These are phyloP conservation scores for Juglanconis oblonga DNA, from an alignment of 2,329 filamentous ascomycete species.

Conservation along the genomic window DNA sequence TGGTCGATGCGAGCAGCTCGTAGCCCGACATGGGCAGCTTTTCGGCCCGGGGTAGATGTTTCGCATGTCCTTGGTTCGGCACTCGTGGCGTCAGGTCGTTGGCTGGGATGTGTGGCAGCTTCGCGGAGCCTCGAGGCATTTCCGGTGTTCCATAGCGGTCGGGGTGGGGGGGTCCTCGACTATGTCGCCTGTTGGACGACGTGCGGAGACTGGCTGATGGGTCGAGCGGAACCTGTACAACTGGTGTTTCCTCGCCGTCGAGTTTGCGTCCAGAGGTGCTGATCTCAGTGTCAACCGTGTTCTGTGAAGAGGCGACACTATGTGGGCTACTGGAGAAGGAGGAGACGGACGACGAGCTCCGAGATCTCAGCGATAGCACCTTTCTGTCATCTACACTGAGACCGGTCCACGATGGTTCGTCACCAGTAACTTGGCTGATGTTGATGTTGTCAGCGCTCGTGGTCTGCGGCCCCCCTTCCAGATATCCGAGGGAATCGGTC, in stretches of 20 bases:
- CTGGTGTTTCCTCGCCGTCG: conserved; percentile 26
- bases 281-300: conserved; percentile 40
- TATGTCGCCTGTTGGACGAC: conserved; percentile 17
- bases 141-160: conserved; percentile 38
- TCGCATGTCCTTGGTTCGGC: conserved; percentile 30
- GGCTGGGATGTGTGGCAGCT: conserved; percentile 34
- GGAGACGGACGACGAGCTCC: conserved; percentile 34
- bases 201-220: not conserved
- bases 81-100: conserved; percentile 35
- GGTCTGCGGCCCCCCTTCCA: conserved; percentile 57
- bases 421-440: conserved; percentile 28
- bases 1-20: conserved; percentile 56
- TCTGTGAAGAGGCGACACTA: conserved; percentile 39
- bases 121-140: conserved; percentile 38
- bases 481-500: conserved; percentile 44
- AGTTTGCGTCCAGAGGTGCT: conserved; percentile 41
- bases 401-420: not conserved
- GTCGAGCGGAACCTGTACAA: conserved; percentile 21
- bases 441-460: conserved; percentile 32
- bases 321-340: conserved; percentile 49
- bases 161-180: not conserved
- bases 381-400: not conserved
- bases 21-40: conserved; percentile 55
- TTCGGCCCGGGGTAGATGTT: conserved; percentile 37
- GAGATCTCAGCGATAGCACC: conserved; percentile 27